A percentile compares a stretch with the other conserved stretches of the same genome.
Evolutionary conservation across 768 basidiomycete genomes (phyloP).

Genomic region (Tephrocybe sp.): DNA sequence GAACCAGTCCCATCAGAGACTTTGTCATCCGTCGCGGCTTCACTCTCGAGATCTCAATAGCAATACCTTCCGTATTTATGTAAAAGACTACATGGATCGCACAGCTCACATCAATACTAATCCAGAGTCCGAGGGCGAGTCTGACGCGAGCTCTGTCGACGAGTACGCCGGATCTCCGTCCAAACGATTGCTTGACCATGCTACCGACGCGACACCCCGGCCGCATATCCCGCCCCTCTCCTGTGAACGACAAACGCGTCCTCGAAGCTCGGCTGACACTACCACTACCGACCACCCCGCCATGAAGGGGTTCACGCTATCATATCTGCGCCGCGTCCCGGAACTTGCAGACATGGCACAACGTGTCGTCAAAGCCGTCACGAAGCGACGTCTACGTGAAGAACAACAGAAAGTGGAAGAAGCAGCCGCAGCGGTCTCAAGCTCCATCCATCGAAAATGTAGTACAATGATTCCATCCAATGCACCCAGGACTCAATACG

Average conservation of each 20-base stretch:
- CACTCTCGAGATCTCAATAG: slow-evolving; percentile 66
- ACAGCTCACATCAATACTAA: slow-evolving; percentile 28
- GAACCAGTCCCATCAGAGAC: slow-evolving; percentile 38
- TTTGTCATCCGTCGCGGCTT: slow-evolving; percentile 74
- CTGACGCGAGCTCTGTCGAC: neutral
- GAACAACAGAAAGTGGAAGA: slow-evolving; percentile 44
- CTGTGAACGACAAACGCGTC: neutral
- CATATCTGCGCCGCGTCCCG: slow-evolving; percentile 75
- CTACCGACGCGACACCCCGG: slow-evolving; percentile 25
- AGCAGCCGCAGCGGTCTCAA: slow-evolving; percentile 2
- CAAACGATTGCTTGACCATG: slow-evolving; percentile 3
- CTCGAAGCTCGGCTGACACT: neutral
- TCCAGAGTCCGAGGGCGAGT: slow-evolving; percentile 1
- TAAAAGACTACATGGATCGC: slow-evolving; percentile 80
- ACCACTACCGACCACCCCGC: neutral
- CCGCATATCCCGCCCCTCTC: slow-evolving; percentile 15
- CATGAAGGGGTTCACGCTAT: slow-evolving; percentile 62
- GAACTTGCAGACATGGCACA: slow-evolving; percentile 66
- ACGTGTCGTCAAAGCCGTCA: slow-evolving; percentile 63
- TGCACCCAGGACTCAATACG: slow-evolving; percentile 8
- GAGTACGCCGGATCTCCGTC: slow-evolving; percentile 10
- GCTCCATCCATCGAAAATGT: neutral
- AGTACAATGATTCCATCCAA: slow-evolving; percentile 1
- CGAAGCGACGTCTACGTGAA: slow-evolving; percentile 50
- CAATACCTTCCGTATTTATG: slow-evolving; percentile 71